phyloP scores from a whole-genome alignment of 345 rosid genomes.

The Citrus maxima region DNA sequence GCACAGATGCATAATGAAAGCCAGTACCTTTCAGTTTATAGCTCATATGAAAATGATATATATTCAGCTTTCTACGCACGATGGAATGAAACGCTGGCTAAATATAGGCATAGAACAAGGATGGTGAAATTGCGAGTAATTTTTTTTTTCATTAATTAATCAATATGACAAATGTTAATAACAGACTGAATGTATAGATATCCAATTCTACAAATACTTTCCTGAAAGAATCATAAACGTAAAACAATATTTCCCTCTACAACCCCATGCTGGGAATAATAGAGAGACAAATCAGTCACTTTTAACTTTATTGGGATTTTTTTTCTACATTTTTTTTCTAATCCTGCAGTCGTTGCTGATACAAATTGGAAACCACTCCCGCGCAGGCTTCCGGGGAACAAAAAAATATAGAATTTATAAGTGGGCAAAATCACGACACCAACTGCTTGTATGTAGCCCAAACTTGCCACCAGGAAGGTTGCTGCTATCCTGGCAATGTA shows the following conservation, averaged over 20 bases:
- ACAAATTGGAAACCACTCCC: conserved; percentile 32
- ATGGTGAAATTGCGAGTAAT: background rate
- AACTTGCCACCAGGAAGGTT: conserved; percentile 11
- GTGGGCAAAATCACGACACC: conserved; percentile 27
- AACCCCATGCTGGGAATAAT: conserved; percentile 29
- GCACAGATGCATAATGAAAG: background rate
- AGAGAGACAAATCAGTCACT: conserved; percentile 35
- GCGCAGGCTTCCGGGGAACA: conserved; percentile 30
- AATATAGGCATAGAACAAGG: background rate
- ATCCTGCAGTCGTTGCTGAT: conserved; percentile 43
- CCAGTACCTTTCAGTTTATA: background rate
- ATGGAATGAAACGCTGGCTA: too few relatives aligned
- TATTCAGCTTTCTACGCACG: background rate
- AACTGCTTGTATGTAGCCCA: conserved; percentile 12
- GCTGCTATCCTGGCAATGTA: conserved; percentile 21
- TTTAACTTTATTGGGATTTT: conserved; percentile 27
- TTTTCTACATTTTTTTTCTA: conserved; percentile 28
- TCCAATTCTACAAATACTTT: conserved; percentile 34
- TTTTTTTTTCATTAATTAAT: conserved; percentile 47
- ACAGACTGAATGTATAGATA: conserved; percentile 38
- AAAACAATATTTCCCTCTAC: conserved; percentile 34
- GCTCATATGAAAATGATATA: background rate
- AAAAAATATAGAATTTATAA: conserved; percentile 18
- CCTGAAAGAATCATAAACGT: conserved; percentile 41
- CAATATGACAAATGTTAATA: conserved; percentile 51